phyloP scores from a whole-genome alignment of 2,329 filamentous ascomycete genomes.

The Cordyceps fumosorosea region DNA sequence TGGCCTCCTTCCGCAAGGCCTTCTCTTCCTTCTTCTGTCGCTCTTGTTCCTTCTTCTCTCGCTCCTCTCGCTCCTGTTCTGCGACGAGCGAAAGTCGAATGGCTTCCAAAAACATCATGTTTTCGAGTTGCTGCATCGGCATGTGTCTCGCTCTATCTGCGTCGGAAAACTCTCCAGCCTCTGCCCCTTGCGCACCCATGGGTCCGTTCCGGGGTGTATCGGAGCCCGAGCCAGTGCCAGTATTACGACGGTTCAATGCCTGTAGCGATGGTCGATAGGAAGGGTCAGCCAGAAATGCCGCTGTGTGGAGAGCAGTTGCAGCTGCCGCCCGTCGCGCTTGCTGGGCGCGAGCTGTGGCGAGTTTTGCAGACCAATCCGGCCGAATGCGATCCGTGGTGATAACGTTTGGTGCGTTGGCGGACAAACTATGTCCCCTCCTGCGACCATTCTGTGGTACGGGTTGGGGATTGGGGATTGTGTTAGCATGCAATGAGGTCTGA shows the following conservation, averaged over 20 bases:
- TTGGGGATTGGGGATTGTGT: slow-evolving; percentile 31
- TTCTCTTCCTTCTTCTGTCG: slow-evolving; percentile 68
- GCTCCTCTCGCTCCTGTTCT: slow-evolving; percentile 83
- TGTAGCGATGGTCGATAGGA: slow-evolving; percentile 42
- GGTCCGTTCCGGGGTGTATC: slow-evolving; percentile 21
- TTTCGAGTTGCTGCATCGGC: slow-evolving; percentile 82
- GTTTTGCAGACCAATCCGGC: slow-evolving; percentile 89
- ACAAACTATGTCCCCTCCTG: slow-evolving; percentile 55
- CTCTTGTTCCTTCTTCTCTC: slow-evolving; percentile 65
- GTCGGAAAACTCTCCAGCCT: slow-evolving; percentile 21
- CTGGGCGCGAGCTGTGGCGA: slow-evolving; percentile 77
- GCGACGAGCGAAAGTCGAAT: slow-evolving; percentile 84
- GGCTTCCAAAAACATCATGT: slow-evolving; percentile 98
- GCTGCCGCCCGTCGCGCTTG: slow-evolving; percentile 82
- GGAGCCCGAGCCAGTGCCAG: slow-evolving; percentile 22
- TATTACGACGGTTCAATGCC: slow-evolving; percentile 53
- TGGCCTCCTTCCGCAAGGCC: slow-evolving; percentile 61
- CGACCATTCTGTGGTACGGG: slow-evolving; percentile 32
- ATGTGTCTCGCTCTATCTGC: slow-evolving; percentile 28
- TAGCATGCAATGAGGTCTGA: slow-evolving; percentile 68
- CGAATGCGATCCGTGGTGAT: slow-evolving; percentile 89
- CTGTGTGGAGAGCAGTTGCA: slow-evolving; percentile 88
- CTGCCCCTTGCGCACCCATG: slow-evolving; percentile 15
- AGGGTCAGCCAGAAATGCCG: slow-evolving; percentile 81
- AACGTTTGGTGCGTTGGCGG: slow-evolving; percentile 75